Percentiles rank a stretch among this genome's conserved stretches.
Conservation (phyloP, 2,329 filamentous ascomycete species). For the Stromatinia cepivora region DNA sequence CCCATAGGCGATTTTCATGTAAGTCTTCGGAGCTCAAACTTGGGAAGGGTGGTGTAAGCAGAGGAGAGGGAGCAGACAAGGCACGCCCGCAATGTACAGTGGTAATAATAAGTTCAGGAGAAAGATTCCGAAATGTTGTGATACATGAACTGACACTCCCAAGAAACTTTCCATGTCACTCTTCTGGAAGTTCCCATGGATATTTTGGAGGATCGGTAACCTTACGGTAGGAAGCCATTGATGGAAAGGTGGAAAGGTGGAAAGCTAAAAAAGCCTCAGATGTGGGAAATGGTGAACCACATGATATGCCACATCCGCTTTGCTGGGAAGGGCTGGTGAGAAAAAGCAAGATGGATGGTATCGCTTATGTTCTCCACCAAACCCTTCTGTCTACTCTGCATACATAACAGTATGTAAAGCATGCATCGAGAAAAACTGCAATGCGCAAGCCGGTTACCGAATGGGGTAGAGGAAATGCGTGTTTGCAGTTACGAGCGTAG, state of each 20-base stretch:
- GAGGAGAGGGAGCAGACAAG: background rate
- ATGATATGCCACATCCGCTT: slow-evolving; percentile 17
- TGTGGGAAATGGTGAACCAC: slow-evolving; percentile 6
- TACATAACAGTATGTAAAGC: background rate
- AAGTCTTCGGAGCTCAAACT: slow-evolving; percentile 18
- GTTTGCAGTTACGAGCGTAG: slow-evolving; percentile 2
- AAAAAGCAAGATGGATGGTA: background rate
- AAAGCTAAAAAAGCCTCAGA: background rate
- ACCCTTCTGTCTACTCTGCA: background rate
- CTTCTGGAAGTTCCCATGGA: slow-evolving; percentile 11
- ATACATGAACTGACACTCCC: background rate
- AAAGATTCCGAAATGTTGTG: slow-evolving; percentile 2
- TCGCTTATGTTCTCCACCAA: slow-evolving; percentile 7
- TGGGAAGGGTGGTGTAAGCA: slow-evolving; percentile 8
- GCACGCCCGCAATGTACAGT: background rate
- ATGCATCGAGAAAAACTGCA: background rate
- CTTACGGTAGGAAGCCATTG: background rate
- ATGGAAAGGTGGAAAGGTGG: background rate
- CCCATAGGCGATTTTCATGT: background rate
- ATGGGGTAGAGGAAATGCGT: slow-evolving; percentile 8
- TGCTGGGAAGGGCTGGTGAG: slow-evolving; percentile 5
- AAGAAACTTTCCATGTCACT: background rate
- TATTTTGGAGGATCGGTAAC: background rate
- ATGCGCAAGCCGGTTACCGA: slow-evolving; percentile 12
- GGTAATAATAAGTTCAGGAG: background rate